Evolutionary conservation across 2,329 filamentous ascomycete species (phyloP).

Genomic region (Pestalotiopsis sp.): DNA sequence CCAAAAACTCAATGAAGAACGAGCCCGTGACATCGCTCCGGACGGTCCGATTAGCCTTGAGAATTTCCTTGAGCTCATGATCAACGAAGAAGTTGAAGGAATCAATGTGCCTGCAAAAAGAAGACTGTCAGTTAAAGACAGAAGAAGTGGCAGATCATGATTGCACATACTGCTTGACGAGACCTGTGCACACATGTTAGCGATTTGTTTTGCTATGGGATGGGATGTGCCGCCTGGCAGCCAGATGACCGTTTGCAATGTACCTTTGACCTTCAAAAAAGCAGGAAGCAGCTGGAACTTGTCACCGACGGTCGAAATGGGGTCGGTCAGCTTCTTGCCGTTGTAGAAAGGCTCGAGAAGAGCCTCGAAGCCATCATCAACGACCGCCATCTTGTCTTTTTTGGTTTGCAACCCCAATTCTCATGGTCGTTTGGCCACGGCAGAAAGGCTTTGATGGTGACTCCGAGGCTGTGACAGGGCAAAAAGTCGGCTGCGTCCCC

Average conservation of each 20-base stretch:
- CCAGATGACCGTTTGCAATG: slow-evolving; percentile 19
- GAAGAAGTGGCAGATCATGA: background rate
- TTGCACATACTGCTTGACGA: slow-evolving; percentile 78
- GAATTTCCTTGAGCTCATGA: slow-evolving; percentile 94
- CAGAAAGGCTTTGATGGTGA: slow-evolving; percentile 4
- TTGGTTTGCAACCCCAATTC: background rate
- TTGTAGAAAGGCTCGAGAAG: slow-evolving; percentile 70
- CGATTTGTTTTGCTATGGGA: slow-evolving; percentile 19
- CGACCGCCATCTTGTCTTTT: slow-evolving; percentile 48
- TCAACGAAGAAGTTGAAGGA: slow-evolving; percentile 99
- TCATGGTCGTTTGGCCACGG: slow-evolving; percentile 7
- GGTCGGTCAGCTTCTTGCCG: slow-evolving; percentile 68
- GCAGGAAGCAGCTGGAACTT: slow-evolving; percentile 97
- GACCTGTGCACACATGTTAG: slow-evolving; percentile 42
- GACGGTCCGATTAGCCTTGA: slow-evolving; percentile 86
- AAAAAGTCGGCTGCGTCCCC: slow-evolving; percentile 4
- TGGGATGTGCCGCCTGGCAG: slow-evolving; percentile 23
- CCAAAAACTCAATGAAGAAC: slow-evolving; percentile 91
- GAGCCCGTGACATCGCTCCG: slow-evolving; percentile 90
- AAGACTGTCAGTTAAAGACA: background rate
- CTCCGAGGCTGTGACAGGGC: slow-evolving; percentile 4
- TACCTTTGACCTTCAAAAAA: slow-evolving; percentile 95
- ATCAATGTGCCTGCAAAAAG: slow-evolving; percentile 73
- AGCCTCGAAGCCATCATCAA: slow-evolving; percentile 68
- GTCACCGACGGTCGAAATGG: slow-evolving; percentile 71